Percentiles rank a stretch among this genome's conserved stretches.
phyloP scores from a whole-genome alignment of 257 asterid species.

The Nicotiana obtusifolia region DNA sequence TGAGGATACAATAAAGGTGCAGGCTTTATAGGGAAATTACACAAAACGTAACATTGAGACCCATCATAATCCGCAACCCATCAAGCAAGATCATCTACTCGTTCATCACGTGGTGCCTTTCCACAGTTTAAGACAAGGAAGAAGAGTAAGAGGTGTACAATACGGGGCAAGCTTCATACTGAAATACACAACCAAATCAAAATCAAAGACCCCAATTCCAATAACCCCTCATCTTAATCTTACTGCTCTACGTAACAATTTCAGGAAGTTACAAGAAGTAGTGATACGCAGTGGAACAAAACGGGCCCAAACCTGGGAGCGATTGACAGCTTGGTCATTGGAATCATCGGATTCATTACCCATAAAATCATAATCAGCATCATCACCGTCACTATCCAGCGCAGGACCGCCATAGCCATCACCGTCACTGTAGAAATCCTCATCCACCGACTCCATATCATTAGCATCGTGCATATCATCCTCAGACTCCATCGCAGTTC shows the following conservation, averaged over 20 bases:
- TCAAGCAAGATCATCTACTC: too few relatives aligned
- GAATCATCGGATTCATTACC: slow-evolving; percentile 57
- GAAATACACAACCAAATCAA: not conserved
- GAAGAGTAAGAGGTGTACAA: too few relatives aligned
- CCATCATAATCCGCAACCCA: not conserved
- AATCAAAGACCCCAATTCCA: not conserved
- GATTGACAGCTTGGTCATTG: slow-evolving; percentile 45
- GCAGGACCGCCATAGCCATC: slow-evolving; percentile 36
- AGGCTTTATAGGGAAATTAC: not conserved
- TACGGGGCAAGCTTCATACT: too few relatives aligned
- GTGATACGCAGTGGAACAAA: not conserved
- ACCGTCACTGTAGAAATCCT: slow-evolving; percentile 65
- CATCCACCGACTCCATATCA: slow-evolving; percentile 71
- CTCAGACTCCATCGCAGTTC: slow-evolving; percentile 58
- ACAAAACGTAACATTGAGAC: not conserved
- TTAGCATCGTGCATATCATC: slow-evolving; percentile 95
- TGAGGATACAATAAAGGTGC: not conserved
- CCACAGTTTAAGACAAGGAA: not conserved
- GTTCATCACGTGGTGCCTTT: too few relatives aligned
- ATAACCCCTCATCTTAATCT: not conserved
- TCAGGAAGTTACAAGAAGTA: not conserved
- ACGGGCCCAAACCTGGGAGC: slow-evolving; percentile 49
- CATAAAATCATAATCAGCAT: slow-evolving; percentile 55
- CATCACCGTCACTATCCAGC: slow-evolving; percentile 44
- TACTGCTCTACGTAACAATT: not conserved